Base-by-base conservation (phyloP, 2,329 filamentous ascomycete species). In the Sphaerulina vaccinii region DNA sequence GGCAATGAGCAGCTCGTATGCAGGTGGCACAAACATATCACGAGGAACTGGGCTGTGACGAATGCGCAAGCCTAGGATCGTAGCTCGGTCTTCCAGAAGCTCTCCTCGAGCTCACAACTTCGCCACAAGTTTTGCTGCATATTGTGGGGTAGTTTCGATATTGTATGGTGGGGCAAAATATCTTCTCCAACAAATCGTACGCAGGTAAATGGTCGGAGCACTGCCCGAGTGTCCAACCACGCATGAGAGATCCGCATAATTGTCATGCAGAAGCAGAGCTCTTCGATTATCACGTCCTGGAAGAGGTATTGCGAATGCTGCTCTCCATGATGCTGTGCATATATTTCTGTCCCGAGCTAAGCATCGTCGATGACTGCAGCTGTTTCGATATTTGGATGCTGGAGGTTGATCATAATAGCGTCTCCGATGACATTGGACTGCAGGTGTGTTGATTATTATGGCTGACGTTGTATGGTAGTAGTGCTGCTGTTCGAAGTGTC, bases 241-340 rank as follows among this genome's bases (percentile, higher is more conserved):
- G 32, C 32, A n/a, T 35, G 32, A 15, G 13, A 35, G 5, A 5
- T 5, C 5, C 16, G 32, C 32, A 15, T 35, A n/a, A 39, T 22
- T 22, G 36, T 39, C 18, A 39, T 39, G 36, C 36, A 11, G 11
- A 36, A 49, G 45, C 18, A 8, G 24, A 21, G 45, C 16, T 35
- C 23, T 19, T 39, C 37, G 37, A 39, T 18, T 18, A 10, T 39
- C 37, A 21, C 16, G 37, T 39, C 37, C 37, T 39, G 16, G 19
- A 49, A 39, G 39, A 33, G 36, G 42, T 33, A 42, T 37, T 23
- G 38, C 33, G 33, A 45, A 18, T 43, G 48, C 52, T 59, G 53
- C 48, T 54, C 53, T 45, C 51, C 53, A 50, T 56, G 54, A 56
- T 56, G 54, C 46, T 49, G 53, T 54, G 56, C 51, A 59, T 54